phyloP scores from a whole-genome alignment of 495 filamentous ascomycete genomes.

The Elasticomyces elasticus region DNA sequence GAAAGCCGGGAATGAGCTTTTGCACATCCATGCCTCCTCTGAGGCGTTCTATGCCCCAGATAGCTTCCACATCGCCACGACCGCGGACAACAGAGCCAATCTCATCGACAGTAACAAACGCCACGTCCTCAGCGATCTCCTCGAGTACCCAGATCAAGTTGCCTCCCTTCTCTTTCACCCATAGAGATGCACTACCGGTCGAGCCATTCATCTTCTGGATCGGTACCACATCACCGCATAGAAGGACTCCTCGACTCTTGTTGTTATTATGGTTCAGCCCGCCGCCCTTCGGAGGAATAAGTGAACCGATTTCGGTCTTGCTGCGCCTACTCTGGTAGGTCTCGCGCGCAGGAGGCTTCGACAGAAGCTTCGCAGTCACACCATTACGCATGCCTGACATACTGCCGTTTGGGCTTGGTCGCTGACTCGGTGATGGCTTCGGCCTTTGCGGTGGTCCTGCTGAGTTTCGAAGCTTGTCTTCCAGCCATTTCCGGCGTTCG shows the following conservation, averaged over 20 bases:
- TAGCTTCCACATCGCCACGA: conserved; percentile 58
- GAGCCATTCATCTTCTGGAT: conserved; percentile 91
- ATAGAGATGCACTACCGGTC: conserved; percentile 83
- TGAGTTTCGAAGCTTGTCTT: conserved; percentile 62
- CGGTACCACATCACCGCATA: conserved; percentile 94
- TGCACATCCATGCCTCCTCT: conserved; percentile 59
- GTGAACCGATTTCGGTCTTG: conserved; percentile 33
- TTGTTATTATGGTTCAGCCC: conserved; percentile 44
- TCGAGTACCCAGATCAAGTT: conserved; percentile 96
- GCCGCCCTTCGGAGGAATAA: conserved; percentile 3
- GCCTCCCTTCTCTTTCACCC: conserved; percentile 94
- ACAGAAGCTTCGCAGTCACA: conserved; percentile 75
- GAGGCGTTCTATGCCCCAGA: conserved; percentile 67
- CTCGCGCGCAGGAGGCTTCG: conserved; percentile 73
- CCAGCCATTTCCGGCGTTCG: conserved; percentile 82
- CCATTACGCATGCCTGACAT: conserved; percentile 54
- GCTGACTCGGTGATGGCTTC: conserved; percentile 38
- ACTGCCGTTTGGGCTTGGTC: conserved; percentile 7
- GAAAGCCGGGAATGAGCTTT: conserved; percentile 67
- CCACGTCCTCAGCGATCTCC: conserved; percentile 92
- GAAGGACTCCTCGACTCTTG: conserved; percentile 79
- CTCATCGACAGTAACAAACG: conserved; percentile 59
- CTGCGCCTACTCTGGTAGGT: conserved; percentile 25
- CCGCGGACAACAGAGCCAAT: conserved; percentile 58
- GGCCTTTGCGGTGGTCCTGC: conserved; percentile 39